These are phyloP conservation scores for Puccinia hordei DNA, from an alignment of 1,284 basidiomycete species.

Conservation along the genomic window DNA sequence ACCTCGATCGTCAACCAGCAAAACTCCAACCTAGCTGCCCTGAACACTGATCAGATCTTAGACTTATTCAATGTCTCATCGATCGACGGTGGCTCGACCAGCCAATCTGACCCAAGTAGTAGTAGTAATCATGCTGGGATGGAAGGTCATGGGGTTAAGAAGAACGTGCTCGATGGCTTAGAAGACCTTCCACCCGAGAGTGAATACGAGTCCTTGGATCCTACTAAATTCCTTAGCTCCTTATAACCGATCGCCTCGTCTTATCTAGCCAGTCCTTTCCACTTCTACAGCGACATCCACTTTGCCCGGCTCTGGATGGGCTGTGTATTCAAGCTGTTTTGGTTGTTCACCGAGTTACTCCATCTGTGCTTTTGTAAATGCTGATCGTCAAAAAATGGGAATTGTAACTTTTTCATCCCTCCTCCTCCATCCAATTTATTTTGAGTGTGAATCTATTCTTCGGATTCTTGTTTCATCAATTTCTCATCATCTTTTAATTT, in stretches of 20 bases:
- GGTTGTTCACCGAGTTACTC: too few species aligned
- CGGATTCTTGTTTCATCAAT: background rate
- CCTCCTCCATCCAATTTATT: too few species aligned
- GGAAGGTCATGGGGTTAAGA: slow-evolving; percentile 62
- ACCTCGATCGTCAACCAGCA: slow-evolving; percentile 96
- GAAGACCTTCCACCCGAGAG: slow-evolving; percentile 86
- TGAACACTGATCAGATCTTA: slow-evolving; percentile 96
- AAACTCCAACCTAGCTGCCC: slow-evolving; percentile 85
- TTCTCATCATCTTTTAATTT: background rate
- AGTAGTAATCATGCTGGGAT: background rate
- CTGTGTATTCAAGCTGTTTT: too few species aligned
- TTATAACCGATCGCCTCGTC: too few species aligned
- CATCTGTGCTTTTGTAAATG: background rate
- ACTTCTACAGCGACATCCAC: background rate
- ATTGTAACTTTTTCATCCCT: background rate
- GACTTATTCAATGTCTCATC: slow-evolving; percentile 83
- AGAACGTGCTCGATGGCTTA: slow-evolving; percentile 78
- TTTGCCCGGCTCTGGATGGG: too few species aligned
- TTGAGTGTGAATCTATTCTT: background rate
- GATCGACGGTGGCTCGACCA: slow-evolving; percentile 63
- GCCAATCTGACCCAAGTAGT: slow-evolving; percentile 64
- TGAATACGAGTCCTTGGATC: slow-evolving; percentile 71
- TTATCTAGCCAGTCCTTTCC: background rate
- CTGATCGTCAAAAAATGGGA: background rate
- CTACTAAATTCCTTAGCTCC: slow-evolving; percentile 15